These are phyloP conservation scores for Picea abies DNA, from an alignment of 83 land plant species.

Conservation along the genomic window DNA sequence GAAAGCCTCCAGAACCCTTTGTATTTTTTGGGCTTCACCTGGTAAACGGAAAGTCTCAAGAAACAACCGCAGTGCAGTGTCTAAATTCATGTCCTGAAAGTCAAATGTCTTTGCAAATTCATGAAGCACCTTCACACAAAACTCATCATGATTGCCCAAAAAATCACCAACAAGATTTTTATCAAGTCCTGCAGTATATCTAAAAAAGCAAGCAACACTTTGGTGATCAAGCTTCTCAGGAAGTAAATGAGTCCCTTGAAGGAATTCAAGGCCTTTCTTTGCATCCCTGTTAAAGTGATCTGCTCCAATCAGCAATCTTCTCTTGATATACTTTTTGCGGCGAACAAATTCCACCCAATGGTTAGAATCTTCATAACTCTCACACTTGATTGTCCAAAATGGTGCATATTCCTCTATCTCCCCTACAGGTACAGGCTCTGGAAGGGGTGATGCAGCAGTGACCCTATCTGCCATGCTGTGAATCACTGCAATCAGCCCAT, in stretches of 20 bases:
- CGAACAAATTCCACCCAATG: slow-evolving; percentile 92
- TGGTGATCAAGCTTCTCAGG: slow-evolving; percentile 98
- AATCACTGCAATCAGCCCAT: slow-evolving; percentile 93
- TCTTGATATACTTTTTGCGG: slow-evolving; percentile 83
- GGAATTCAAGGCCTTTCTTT: slow-evolving; percentile 98
- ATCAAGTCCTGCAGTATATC: slow-evolving; percentile 96
- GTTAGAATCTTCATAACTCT: slow-evolving; percentile 73
- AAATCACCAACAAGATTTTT: slow-evolving; percentile 97
- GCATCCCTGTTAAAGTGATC: slow-evolving; percentile 98
- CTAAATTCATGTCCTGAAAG: slow-evolving; percentile 88
- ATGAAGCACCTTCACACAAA: slow-evolving; percentile 92
- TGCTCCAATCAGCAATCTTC: slow-evolving; percentile 96
- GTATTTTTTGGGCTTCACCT: slow-evolving; percentile 99
- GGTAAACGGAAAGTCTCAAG: slow-evolving; percentile 96
- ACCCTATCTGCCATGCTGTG: slow-evolving; percentile 97
- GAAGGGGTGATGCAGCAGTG: slow-evolving; percentile 42
- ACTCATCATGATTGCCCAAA: slow-evolving; percentile 95
- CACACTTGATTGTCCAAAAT: slow-evolving; percentile 93
- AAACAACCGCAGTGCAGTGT: slow-evolving; percentile 90
- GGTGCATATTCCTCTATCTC: slow-evolving; percentile 78
- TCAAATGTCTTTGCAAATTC: slow-evolving; percentile 98
- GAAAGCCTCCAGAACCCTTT: slow-evolving; percentile 98
- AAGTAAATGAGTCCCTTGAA: slow-evolving; percentile 89
- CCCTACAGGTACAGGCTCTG: slow-evolving; percentile 31
- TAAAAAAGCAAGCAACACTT: slow-evolving; percentile 97